Evolutionary conservation across 2,329 filamentous ascomycete species (phyloP).

Genomic region (Penicillium vulpinum): DNA sequence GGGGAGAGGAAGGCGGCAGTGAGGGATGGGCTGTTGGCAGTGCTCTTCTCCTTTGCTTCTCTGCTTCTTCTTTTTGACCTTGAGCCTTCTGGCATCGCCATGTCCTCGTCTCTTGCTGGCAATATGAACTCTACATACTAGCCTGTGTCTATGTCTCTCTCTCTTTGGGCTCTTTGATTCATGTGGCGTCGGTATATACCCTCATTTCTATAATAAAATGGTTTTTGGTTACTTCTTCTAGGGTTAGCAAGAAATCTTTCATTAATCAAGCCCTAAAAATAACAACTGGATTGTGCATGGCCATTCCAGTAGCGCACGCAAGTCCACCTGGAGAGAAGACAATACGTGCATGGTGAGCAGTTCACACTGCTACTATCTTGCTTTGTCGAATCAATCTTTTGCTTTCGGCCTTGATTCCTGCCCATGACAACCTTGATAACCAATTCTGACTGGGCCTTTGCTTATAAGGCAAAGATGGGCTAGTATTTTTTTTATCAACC

Average conservation of each 20-base stretch:
- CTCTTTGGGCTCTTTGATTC: slow-evolving; percentile 4
- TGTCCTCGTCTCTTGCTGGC: neutral
- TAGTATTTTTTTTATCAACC: too few relatives aligned
- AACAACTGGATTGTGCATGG: neutral
- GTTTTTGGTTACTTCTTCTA: neutral
- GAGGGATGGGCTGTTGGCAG: slow-evolving; percentile 3
- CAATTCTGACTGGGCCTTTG: too few relatives aligned
- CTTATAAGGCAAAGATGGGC: too few relatives aligned
- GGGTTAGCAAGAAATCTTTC: neutral
- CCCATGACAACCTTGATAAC: too few relatives aligned
- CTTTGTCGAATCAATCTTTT: too few relatives aligned
- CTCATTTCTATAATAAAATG: slow-evolving; percentile 6
- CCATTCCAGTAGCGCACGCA: slow-evolving; percentile 1
- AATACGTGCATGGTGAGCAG: neutral
- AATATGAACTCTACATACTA: slow-evolving; percentile 1
- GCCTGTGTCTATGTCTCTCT: neutral
- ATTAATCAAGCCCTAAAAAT: neutral
- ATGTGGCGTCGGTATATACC: slow-evolving; percentile 13
- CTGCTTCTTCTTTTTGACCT: neutral
- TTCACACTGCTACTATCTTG: neutral
- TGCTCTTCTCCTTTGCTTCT: neutral
- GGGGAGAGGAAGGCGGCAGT: slow-evolving; percentile 41
- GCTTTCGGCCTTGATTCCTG: too few relatives aligned
- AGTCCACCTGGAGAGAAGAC: neutral
- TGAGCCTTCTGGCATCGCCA: neutral